phyloP scores from a whole-genome alignment of 192 early-diverging fungal genomes.

The Phlyctochytrium arcticum region DNA sequence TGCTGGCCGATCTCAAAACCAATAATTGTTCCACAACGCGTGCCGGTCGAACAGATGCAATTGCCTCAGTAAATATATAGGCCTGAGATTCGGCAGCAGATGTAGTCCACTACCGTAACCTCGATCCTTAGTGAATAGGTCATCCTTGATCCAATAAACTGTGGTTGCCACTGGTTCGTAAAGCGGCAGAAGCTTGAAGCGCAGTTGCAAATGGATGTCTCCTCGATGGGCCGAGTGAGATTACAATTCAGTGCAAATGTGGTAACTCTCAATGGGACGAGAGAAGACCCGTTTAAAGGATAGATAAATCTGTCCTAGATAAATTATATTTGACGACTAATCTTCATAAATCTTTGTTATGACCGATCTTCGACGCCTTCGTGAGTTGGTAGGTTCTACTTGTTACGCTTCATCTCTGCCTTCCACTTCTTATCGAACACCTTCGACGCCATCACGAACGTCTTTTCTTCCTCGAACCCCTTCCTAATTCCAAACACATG shows the following conservation, averaged over 20 bases:
- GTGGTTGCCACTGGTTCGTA: no score
- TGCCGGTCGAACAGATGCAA: neutral
- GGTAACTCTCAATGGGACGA: no score
- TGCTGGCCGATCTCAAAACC: neutral
- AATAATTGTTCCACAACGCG: neutral
- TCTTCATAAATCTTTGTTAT: neutral
- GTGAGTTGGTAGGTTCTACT: neutral
- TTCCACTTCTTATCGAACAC: constrained; percentile 9
- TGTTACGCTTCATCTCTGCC: neutral
- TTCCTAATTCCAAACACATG: constrained; percentile 3
- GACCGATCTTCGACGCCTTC: neutral
- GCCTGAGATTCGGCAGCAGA: neutral
- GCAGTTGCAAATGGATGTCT: no score
- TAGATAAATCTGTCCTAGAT: no score
- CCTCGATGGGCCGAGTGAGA: no score
- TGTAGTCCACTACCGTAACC: neutral
- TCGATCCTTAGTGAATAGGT: neutral
- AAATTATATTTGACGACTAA: neutral
- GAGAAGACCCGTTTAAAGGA: no score
- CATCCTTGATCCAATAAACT: neutral
- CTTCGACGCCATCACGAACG: constrained; percentile 6
- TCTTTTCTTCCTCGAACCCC: constrained; percentile 18
- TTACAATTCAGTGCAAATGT: no score
- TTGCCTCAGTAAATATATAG: neutral
- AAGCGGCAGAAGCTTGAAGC: no score